Percentiles rank a stretch among this genome's conserved stretches.
Conservation (phyloP, 2,329 filamentous ascomycete species). For the Scytalidium lignicola region DNA sequence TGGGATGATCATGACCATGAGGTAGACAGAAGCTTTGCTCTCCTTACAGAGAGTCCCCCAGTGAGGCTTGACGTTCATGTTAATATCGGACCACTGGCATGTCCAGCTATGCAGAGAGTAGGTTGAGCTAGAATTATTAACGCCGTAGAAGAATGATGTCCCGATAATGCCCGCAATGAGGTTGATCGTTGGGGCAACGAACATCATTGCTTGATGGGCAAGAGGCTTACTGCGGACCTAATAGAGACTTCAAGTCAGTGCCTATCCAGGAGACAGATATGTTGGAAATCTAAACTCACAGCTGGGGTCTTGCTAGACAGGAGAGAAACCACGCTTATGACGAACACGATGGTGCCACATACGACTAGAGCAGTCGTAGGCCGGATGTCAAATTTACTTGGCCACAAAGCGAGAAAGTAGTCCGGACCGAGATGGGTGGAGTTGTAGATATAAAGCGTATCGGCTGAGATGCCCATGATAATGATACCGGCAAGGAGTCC, state of each 20-base stretch:
- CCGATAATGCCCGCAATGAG: conserved; percentile 45
- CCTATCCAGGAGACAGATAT: conserved; percentile 1
- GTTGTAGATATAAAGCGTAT: conserved; percentile 51
- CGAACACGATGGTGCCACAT: conserved; percentile 44
- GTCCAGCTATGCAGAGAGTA: conserved; percentile 59
- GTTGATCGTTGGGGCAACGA: conserved; percentile 37
- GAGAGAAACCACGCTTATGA: conserved; percentile 44
- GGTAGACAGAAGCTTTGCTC: conserved; percentile 47
- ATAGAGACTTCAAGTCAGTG: not conserved
- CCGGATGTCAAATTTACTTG: conserved; percentile 48
- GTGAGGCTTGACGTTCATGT: conserved; percentile 47
- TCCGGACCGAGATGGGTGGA: conserved; percentile 43
- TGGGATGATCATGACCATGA: conserved; percentile 52
- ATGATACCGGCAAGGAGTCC: conserved; percentile 46
- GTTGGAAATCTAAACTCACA: conserved; percentile 35
- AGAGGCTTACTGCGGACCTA: conserved; percentile 35
- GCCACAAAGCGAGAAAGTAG: conserved; percentile 53
- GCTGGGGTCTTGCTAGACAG: conserved; percentile 41
- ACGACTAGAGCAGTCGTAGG: conserved; percentile 51
- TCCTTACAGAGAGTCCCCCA: conserved; percentile 53
- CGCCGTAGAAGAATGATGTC: conserved; percentile 52
- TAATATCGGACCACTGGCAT: conserved; percentile 53
- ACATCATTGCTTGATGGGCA: conserved; percentile 14
- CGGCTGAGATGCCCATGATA: conserved; percentile 48
- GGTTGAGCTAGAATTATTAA: conserved; percentile 45